phyloP scores from a whole-genome alignment of 805 yeast genomes.

The Candida koratica region DNA sequence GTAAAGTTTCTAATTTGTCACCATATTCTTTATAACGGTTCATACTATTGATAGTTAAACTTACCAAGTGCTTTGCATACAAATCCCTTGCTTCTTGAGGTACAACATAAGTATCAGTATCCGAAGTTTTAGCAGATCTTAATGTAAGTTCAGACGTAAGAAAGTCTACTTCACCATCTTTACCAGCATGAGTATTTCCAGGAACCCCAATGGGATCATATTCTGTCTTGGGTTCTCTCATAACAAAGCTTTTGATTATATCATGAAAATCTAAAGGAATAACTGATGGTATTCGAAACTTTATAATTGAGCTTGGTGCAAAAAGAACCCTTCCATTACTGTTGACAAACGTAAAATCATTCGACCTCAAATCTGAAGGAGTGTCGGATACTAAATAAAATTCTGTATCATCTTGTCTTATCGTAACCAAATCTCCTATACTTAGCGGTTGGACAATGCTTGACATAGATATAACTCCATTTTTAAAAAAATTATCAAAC shows the following conservation, averaged over 20 bases:
- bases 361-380: conserved; percentile 48
- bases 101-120: conserved; percentile 35
- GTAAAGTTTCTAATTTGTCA: conserved; percentile 43
- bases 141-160: conserved; percentile 34
- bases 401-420: conserved; percentile 42
- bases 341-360: conserved; percentile 54
- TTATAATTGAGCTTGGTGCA: conserved; percentile 42
- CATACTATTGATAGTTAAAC: conserved; percentile 41
- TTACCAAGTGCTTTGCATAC: conserved; percentile 32
- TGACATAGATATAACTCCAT: conserved; percentile 17
- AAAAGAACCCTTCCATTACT: conserved; percentile 55
- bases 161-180: conserved; percentile 18
- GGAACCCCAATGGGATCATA: conserved; percentile 36
- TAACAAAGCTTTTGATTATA: conserved; percentile 22
- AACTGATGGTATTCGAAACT: conserved; percentile 52
- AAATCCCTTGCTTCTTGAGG: conserved; percentile 33
- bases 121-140: conserved; percentile 29
- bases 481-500: conserved; percentile 10
- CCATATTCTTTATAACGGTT: conserved; percentile 34
- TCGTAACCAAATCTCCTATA: conserved; percentile 63
- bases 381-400: conserved; percentile 52
- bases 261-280: conserved; percentile 31
- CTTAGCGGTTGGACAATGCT: conserved; percentile 23
- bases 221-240: conserved; percentile 29
- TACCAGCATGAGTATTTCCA: conserved; percentile 3